phyloP scores from a whole-genome alignment of 495 filamentous ascomycete genomes.

The Aspergillus carlsbadensis region DNA sequence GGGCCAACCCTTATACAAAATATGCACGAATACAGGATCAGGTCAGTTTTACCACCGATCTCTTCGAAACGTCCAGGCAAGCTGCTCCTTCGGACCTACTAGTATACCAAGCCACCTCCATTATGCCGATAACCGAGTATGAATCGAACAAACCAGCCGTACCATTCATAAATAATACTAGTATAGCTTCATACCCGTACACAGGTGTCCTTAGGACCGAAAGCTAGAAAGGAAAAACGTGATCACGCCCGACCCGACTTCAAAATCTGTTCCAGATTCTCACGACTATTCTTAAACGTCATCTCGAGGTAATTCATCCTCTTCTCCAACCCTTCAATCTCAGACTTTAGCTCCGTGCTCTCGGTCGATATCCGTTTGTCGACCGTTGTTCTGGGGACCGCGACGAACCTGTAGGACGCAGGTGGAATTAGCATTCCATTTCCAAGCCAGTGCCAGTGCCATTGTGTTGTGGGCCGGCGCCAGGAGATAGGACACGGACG shows the following conservation, averaged over 20 bases:
- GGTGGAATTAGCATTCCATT: background rate
- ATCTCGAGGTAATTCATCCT: conserved; percentile 92
- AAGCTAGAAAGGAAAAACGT: background rate
- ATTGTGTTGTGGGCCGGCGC: background rate
- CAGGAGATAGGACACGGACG: background rate
- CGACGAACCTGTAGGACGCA: conserved; percentile 70
- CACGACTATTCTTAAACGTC: conserved; percentile 87
- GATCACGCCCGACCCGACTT: conserved; percentile 46
- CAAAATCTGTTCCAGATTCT: conserved; percentile 85
- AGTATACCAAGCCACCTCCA: too few species aligned
- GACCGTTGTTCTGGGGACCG: conserved; percentile 67
- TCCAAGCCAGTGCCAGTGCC: background rate
- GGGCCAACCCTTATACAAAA: too few species aligned
- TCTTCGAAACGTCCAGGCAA: too few species aligned
- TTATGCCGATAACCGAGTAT: too few species aligned
- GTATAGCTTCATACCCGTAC: background rate
- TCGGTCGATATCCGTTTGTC: conserved; percentile 75
- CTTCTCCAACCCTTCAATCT: conserved; percentile 79
- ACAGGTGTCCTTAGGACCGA: background rate
- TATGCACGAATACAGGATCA: too few species aligned
- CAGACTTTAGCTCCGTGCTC: conserved; percentile 69
- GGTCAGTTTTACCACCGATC: too few species aligned
- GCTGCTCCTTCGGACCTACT: too few species aligned
- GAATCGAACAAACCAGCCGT: background rate
- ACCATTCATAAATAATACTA: background rate